Percentiles rank a stretch among this genome's conserved stretches.
Conservation (phyloP, 805 yeast species). For the Teunomyces panamensis region DNA sequence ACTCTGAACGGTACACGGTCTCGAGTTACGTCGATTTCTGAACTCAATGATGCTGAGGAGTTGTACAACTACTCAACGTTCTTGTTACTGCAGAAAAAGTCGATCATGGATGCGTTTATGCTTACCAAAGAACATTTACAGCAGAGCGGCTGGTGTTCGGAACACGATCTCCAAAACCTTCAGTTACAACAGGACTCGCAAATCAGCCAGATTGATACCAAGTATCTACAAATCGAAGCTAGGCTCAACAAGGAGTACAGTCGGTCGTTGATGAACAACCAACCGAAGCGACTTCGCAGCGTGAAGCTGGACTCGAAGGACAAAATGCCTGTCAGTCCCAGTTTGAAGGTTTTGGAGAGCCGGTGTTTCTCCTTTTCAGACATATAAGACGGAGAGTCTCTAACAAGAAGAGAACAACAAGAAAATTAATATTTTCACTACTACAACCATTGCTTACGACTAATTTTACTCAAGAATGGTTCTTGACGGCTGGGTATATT, state of each 20-base stretch:
- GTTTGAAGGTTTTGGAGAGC: conserved; percentile 32
- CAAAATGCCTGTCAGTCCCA: conserved; percentile 23
- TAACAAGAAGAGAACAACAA: background rate
- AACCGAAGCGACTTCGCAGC: background rate
- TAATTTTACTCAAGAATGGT: background rate
- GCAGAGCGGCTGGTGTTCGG: conserved; percentile 43
- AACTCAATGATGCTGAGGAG: conserved; percentile 23
- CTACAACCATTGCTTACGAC: conserved; percentile 2
- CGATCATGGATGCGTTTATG: conserved; percentile 32
- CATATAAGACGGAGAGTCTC: background rate
- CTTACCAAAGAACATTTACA: conserved; percentile 29
- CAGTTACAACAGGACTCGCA: conserved; percentile 37
- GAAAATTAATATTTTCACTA: background rate
- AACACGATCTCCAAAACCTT: conserved; percentile 38
- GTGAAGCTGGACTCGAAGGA: conserved; percentile 6
- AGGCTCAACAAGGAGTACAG: conserved; percentile 30
- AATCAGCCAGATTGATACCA: conserved; percentile 36
- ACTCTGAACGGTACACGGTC: background rate
- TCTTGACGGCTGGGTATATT: conserved; percentile 2
- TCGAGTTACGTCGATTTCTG: conserved; percentile 17
- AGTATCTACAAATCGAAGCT: conserved; percentile 35
- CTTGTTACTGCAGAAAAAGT: conserved; percentile 31
- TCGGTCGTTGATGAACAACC: conserved; percentile 19
- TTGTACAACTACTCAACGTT: conserved; percentile 31
- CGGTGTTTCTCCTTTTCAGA: conserved; percentile 26